These are phyloP conservation scores for Plasmopara viticola DNA, from an alignment of 352 stramenopile genomes.

Conservation along the genomic window DNA sequence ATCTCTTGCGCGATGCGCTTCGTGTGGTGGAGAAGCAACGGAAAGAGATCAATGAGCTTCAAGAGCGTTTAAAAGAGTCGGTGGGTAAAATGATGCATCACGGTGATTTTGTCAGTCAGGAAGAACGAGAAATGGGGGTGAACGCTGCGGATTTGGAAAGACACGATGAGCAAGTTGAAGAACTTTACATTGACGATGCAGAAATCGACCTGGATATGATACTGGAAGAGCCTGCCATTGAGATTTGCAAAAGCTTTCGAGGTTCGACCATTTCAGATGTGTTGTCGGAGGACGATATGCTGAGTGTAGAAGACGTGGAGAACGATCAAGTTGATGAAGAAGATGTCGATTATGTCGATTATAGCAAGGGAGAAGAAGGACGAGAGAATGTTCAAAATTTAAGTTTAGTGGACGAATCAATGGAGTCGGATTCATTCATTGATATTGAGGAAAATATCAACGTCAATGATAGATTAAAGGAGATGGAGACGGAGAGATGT, in stretches of 20 bases:
- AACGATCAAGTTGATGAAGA: slow-evolving; percentile 8
- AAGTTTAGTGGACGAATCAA: slow-evolving; percentile 10
- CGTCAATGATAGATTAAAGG: background rate
- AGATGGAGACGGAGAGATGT: background rate
- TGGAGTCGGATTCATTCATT: background rate
- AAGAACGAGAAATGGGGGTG: background rate
- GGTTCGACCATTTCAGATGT: slow-evolving; percentile 18
- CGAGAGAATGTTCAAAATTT: slow-evolving; percentile 7
- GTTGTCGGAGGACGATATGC: slow-evolving; percentile 26
- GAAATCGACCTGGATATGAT: slow-evolving; percentile 18
- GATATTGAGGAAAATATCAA: slow-evolving; percentile 4
- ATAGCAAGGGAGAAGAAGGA: background rate
- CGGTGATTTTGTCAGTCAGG: background rate
- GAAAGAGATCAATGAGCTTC: slow-evolving; percentile 60
- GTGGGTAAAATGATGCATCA: background rate
- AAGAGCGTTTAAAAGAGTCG: slow-evolving; percentile 20
- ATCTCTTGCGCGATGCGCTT: slow-evolving; percentile 69
- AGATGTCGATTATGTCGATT: background rate
- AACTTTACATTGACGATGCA: background rate
- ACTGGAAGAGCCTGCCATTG: slow-evolving; percentile 19
- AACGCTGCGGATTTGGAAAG: background rate
- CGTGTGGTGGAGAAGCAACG: slow-evolving; percentile 60
- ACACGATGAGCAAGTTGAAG: background rate
- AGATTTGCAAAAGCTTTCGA: slow-evolving; percentile 17
- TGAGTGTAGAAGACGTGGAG: slow-evolving; percentile 12